These are phyloP conservation scores for Cymbopogon citratus DNA, from an alignment of 176 grass and related monocot genomes.

Conservation along the genomic window DNA sequence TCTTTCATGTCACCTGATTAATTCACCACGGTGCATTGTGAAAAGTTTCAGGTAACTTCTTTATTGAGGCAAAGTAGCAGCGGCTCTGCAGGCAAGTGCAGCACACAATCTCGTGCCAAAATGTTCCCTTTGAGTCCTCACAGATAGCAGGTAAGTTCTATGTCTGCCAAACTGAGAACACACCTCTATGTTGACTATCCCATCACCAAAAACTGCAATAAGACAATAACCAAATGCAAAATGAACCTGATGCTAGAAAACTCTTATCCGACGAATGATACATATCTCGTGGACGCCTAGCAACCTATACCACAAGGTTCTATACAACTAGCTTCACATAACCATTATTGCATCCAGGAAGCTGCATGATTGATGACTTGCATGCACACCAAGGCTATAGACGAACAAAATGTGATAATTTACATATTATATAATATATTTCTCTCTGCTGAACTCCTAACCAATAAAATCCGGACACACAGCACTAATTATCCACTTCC, in stretches of 20 bases:
- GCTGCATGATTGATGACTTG: slow-evolving; percentile 29
- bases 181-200: slow-evolving; percentile 7
- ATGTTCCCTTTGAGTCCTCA: background rate
- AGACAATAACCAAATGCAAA: slow-evolving; percentile 20
- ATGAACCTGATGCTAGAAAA: slow-evolving; percentile 25
- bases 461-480: slow-evolving; percentile 40
- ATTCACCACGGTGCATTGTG: background rate
- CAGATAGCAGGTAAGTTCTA: slow-evolving; percentile 8
- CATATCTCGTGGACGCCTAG: slow-evolving; percentile 47
- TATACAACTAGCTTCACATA: slow-evolving; percentile 49
- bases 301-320: slow-evolving; percentile 56
- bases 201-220: slow-evolving; percentile 9
- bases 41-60: background rate
- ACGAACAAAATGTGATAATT: slow-evolving; percentile 48
- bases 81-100: background rate
- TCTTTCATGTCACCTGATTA: slow-evolving; percentile 10
- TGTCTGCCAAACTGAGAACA: background rate
- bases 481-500: slow-evolving; percentile 45
- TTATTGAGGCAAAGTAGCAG: background rate
- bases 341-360: slow-evolving; percentile 41
- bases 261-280: slow-evolving; percentile 35
- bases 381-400: slow-evolving; percentile 34
- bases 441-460: slow-evolving; percentile 25
- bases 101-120: background rate
- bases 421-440: slow-evolving; percentile 34